Conservation (phyloP, 192 early-diverging fungal genomes). For the Backusella circina region DNA sequence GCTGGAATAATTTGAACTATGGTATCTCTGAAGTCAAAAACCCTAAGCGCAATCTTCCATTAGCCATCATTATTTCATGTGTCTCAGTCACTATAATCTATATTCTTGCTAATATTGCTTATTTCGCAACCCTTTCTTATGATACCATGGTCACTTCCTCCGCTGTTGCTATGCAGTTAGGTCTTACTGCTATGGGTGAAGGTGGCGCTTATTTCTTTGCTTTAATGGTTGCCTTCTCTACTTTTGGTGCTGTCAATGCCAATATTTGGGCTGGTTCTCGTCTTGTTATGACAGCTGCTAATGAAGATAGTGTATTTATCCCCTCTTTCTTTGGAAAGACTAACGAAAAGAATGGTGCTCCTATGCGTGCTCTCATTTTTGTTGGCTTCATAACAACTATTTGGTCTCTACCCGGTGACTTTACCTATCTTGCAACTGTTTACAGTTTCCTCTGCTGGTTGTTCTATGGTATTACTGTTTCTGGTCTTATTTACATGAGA, state of each 20-base stretch:
- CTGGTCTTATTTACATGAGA: conserved; percentile 39
- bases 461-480: conserved; percentile 45
- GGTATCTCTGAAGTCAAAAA: conserved; percentile 77
- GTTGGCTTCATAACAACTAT: conserved; percentile 53
- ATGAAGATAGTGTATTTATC: conserved; percentile 52
- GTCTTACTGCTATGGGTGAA: conserved; percentile 58
- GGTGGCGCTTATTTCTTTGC: conserved; percentile 64
- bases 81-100: conserved; percentile 65
- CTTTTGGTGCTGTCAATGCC: conserved; percentile 74
- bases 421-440: conserved; percentile 65
- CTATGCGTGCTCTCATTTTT: conserved; percentile 56
- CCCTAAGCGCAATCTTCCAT: conserved; percentile 69
- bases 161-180: conserved; percentile 62
- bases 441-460: conserved; percentile 71
- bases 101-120: conserved; percentile 75
- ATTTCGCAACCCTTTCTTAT: conserved; percentile 70
- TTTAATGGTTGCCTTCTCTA: conserved; percentile 63
- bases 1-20: conserved; percentile 73
- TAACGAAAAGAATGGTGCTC: conserved; percentile 49
- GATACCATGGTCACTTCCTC: conserved; percentile 55
- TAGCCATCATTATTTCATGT: conserved; percentile 68
- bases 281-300: conserved; percentile 52
- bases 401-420: conserved; percentile 54
- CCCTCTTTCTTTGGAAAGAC: conserved; percentile 60
- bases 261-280: conserved; percentile 68